Base-by-base conservation (phyloP, 257 asterid species). In the Salvia hispanica region DNA sequence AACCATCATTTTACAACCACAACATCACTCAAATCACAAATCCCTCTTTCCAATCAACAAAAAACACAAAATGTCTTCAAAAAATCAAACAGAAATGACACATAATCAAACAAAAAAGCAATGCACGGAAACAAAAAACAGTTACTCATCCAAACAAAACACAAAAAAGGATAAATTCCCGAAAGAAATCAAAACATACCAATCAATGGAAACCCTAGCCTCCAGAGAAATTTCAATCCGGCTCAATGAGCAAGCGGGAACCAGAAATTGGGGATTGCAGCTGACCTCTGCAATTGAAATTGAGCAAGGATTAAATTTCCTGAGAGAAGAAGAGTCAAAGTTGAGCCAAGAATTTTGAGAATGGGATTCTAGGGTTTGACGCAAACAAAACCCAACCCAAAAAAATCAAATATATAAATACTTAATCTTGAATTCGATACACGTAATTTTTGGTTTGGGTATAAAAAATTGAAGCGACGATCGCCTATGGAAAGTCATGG, bases 291-390 rank as follows among this genome's bases (percentile, higher is more conserved):
- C 53, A 81, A 78, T 78, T 78, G 76, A 80, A 62, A 80, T 71
- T 74, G 72, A 67, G 71, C 75, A 14, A 60, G 60, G 60, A 65
- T 65, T 16, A 36, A 43, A 64, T 76, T 55, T 73, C 78, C 66
- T 76, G 67, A 43, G 51, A 70, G 72, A 75, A 54, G 76, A 73
- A 77, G 70, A 63, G 64, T 71, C 80, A 79, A 72, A 74, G 74
- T 73, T 69, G 56, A 58, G 79, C 50, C 78, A 70, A 70, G 76
- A 83, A 74, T 68, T 73, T 25, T 25, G 80, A 67, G 74, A 66
- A 69, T 53, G 69, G 72, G 77, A 67, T 75, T 74, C 73, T 71
- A 74, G 83, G 82, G 90, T 70, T 79, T 78, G 87, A 74, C 82
- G 79, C 40, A 69, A 60, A 70, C 55, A 62, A 25, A 25, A 25